Evolutionary conservation across 495 filamentous ascomycete genomes (phyloP).

Genomic region (Peziza echinospora): DNA sequence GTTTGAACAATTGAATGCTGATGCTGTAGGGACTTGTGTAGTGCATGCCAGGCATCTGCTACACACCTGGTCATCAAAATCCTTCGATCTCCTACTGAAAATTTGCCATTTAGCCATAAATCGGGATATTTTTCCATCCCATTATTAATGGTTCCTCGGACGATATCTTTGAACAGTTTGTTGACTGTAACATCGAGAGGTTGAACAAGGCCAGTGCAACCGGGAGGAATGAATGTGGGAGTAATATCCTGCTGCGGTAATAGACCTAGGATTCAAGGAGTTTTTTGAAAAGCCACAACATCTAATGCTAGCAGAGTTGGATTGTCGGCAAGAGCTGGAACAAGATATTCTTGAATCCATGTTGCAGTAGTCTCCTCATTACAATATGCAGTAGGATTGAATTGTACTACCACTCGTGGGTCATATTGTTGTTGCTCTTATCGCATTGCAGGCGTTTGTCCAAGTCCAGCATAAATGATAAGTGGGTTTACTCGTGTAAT

Average conservation of each 20-base stretch:
- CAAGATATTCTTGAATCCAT: conserved; percentile 1
- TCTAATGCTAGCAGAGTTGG: not conserved
- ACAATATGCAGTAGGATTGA: not conserved
- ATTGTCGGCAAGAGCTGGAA: not conserved
- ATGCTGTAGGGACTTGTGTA: too few species aligned
- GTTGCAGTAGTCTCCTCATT: not conserved
- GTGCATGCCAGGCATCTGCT: not conserved
- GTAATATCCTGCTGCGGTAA: not conserved
- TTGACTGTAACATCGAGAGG: conserved; percentile 4
- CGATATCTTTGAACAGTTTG: conserved; percentile 1
- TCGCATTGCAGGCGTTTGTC: not conserved
- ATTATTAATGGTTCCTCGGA: conserved; percentile 1
- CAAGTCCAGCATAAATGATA: conserved; percentile 3
- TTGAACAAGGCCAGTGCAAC: conserved; percentile 2
- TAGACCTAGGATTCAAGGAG: not conserved
- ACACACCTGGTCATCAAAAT: not conserved
- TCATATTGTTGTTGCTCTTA: not conserved
- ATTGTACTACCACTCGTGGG: conserved; percentile 1
- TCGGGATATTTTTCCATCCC: not conserved
- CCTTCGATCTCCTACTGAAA: not conserved
- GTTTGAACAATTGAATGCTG: too few species aligned
- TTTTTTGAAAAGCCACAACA: conserved; percentile 1
- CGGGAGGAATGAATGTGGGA: conserved; percentile 1
- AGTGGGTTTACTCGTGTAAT: not conserved
- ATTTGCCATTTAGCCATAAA: too few species aligned